phyloP scores from a whole-genome alignment of 345 rosid genomes.

The Salix exigua region DNA sequence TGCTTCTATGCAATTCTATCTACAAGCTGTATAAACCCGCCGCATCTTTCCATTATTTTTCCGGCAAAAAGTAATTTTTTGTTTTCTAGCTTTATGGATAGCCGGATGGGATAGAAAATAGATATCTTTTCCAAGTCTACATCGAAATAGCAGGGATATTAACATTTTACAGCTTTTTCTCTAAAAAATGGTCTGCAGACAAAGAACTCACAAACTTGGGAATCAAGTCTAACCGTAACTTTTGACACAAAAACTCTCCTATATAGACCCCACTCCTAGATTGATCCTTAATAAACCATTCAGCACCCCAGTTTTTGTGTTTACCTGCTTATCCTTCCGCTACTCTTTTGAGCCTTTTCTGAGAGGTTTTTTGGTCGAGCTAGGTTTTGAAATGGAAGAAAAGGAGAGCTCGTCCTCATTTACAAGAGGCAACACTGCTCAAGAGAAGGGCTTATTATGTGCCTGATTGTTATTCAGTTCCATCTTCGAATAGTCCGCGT shows the following conservation, averaged over 20 bases:
- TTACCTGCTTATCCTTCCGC: background rate
- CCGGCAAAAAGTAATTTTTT: background rate
- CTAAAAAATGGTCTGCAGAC: background rate
- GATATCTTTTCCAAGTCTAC: background rate
- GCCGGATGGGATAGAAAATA: background rate
- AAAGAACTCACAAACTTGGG: background rate
- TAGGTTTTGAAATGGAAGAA: constrained; percentile 22
- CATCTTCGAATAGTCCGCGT: constrained; percentile 24
- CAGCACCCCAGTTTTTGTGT: background rate
- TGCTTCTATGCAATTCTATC: background rate
- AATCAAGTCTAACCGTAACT: background rate
- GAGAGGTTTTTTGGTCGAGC: background rate
- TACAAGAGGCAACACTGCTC: constrained; percentile 43
- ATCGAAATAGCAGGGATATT: background rate
- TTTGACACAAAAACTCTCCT: background rate
- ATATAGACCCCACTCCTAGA: background rate
- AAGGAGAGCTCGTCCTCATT: constrained; percentile 28
- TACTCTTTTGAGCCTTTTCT: background rate
- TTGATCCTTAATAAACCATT: background rate
- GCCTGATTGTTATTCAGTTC: constrained; percentile 35
- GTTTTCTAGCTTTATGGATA: background rate
- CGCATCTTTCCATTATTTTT: background rate
- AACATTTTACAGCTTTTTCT: background rate
- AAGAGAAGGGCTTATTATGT: constrained; percentile 42
- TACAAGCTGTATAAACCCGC: background rate